These are phyloP conservation scores for Amylostereum areolatum DNA, from an alignment of 1,284 basidiomycete genomes.

Conservation along the genomic window DNA sequence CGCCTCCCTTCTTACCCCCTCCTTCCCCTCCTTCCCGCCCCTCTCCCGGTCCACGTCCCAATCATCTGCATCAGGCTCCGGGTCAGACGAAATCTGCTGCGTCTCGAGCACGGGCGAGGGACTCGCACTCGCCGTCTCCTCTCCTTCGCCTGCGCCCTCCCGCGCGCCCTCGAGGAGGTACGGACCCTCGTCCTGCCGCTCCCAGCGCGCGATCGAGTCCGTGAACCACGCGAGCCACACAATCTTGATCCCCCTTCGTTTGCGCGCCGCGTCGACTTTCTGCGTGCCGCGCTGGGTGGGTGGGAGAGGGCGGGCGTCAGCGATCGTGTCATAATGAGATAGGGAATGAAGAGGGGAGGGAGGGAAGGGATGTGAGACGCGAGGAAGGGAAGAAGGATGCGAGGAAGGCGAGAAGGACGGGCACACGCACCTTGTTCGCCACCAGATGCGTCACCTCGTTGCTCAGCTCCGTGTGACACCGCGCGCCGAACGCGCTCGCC, in stretches of 20 bases:
- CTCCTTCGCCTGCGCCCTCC: conserved; percentile 22
- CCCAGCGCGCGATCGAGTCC: conserved; percentile 81
- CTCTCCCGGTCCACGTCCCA: conserved; percentile 46
- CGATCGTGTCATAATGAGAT: neutral
- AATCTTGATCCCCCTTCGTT: conserved; percentile 66
- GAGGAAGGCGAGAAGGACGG: conserved; percentile 3
- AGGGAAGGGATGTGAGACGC: too few relatives aligned
- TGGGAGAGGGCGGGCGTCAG: conserved; percentile 4
- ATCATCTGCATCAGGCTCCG: conserved; percentile 57
- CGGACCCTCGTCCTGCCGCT: conserved; percentile 60
- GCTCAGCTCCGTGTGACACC: conserved; percentile 65
- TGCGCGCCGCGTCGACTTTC: conserved; percentile 80
- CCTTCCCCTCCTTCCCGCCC: neutral
- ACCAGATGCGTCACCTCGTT: conserved; percentile 85
- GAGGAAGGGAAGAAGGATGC: neutral
- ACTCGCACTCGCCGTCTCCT: conserved; percentile 28
- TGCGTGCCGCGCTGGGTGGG: conserved; percentile 69
- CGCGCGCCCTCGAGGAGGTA: conserved; percentile 60
- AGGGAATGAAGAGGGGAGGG: too few relatives aligned
- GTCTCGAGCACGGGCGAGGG: conserved; percentile 36
- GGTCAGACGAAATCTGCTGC: conserved; percentile 58
- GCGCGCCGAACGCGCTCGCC: conserved; percentile 86
- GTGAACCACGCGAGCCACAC: conserved; percentile 89
- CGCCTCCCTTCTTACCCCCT: conserved; percentile 11
- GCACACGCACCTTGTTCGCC: conserved; percentile 63